phyloP scores from a whole-genome alignment of 139 green algal genomes.

The Haematococcus sp. region DNA sequence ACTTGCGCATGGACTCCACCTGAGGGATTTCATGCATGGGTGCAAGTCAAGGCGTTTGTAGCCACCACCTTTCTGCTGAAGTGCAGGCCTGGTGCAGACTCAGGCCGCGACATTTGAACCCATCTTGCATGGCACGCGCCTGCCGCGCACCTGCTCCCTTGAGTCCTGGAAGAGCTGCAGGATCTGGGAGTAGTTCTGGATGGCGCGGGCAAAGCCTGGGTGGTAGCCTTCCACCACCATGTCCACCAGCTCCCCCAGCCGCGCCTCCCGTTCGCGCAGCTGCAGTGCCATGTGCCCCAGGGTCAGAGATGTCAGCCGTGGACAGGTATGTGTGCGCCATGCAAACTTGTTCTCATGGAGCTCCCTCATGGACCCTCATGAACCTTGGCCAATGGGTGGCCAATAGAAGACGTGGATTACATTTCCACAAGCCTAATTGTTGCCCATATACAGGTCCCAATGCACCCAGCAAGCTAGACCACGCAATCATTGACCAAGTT shows the following conservation, averaged over 20 bases:
- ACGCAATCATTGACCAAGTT: background rate
- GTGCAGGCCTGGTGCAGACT: no score
- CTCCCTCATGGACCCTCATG: background rate
- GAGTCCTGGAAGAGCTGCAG: slow-evolving; percentile 74
- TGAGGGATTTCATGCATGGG: slow-evolving; percentile 10
- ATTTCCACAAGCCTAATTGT: no score
- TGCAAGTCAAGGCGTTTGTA: background rate
- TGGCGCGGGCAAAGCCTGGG: slow-evolving; percentile 79
- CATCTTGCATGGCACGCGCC: no score
- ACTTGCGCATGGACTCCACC: slow-evolving; percentile 51
- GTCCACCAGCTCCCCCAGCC: slow-evolving; percentile 63
- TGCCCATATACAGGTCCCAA: no score
- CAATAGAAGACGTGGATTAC: no score
- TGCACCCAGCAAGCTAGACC: background rate
- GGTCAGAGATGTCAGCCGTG: background rate
- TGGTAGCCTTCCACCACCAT: slow-evolving; percentile 69
- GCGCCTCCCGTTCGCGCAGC: slow-evolving; percentile 51
- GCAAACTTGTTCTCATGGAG: background rate
- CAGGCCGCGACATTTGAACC: no score
- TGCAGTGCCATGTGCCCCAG: no score
- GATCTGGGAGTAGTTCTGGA: slow-evolving; percentile 87
- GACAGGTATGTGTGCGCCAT: background rate
- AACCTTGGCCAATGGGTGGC: background rate
- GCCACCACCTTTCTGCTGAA: no score
- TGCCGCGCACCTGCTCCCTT: slow-evolving; percentile 55